Base-by-base conservation (phyloP, 768 basidiomycete genomes). In the Russula dissimulans region DNA sequence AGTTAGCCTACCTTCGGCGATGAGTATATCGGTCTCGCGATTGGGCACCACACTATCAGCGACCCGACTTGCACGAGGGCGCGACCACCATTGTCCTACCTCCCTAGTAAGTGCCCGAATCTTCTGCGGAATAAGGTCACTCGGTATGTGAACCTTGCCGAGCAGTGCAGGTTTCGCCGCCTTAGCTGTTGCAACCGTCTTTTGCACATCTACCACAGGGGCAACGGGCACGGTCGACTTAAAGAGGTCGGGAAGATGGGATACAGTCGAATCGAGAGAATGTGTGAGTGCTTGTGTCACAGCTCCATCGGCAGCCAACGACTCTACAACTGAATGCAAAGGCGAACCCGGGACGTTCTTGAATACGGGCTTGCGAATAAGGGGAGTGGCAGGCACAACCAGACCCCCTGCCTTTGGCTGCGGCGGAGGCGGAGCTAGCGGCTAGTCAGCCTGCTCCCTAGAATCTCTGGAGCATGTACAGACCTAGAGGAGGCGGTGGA, bases 41-140 rank as follows among this genome's bases (percentile, higher is more conserved):
- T 81, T 78, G 31, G 86, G 84, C 60, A 89, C 70, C 65, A 75
- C 78, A 47, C 73, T 77, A 68, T 83, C 82, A 8, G 79, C 82
- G 0, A 72, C 67, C 67, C 78, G 79, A 61, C 81, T 78, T 57
- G 77, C 60, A 47, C 88, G 72, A 55, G 83, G 82, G 49, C 74
- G 68, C 29, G 69, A 77, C 82, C 85, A 86, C 87, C 85, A 89
- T 15, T 58, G 56, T 31, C 69, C 60, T 5, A 69, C 64, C 61
- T 72, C 71, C 22, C 52, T 64, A 1, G 59, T 66, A 0, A 65
- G 53, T 5, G 73, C 73, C 48, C 63, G 70, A 18, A 73, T 67
- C 42, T 64, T 67, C 31, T 34, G 38, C 0, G 81, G 81, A 5
- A 68, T 41, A 66, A 54, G 10, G 22, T 46, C 29, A n/a, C n/a